These are phyloP conservation scores for Pythium sp. DNA, from an alignment of 352 stramenopile species.

Conservation along the genomic window DNA sequence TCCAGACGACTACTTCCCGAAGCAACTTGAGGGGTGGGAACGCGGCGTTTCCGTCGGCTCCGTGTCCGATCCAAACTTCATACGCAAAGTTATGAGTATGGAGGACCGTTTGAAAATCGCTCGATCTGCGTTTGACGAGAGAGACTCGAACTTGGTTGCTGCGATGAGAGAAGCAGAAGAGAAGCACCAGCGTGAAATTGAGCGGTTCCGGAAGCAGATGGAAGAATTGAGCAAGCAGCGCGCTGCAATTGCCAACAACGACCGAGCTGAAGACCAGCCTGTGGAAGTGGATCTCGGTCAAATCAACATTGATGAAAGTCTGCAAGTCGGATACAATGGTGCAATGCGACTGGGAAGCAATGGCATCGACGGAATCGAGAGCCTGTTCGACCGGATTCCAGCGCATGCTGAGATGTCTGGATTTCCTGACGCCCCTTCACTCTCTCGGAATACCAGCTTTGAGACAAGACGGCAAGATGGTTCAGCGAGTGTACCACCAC, in stretches of 20 bases:
- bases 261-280: slow-evolving; percentile 23
- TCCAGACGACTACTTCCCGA: slow-evolving; percentile 35
- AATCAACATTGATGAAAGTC: slow-evolving; percentile 16
- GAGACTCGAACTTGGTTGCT: slow-evolving; percentile 66
- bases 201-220: slow-evolving; percentile 81
- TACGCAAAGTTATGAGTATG: slow-evolving; percentile 60
- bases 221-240: slow-evolving; percentile 81
- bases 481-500: neutral
- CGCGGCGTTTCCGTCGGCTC: slow-evolving; percentile 66
- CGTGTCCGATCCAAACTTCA: slow-evolving; percentile 44
- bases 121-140: slow-evolving; percentile 56
- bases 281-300: slow-evolving; percentile 14
- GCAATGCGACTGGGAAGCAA: neutral
- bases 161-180: slow-evolving; percentile 78
- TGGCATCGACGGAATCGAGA: neutral
- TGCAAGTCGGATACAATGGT: slow-evolving; percentile 8
- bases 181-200: slow-evolving; percentile 81
- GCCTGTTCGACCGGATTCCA: slow-evolving; percentile 1
- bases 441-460: slow-evolving; percentile 13
- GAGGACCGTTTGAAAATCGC: slow-evolving; percentile 67
- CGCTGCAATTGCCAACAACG: slow-evolving; percentile 42
- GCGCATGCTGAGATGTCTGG: neutral
- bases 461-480: slow-evolving; percentile 8
- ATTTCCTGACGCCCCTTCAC: neutral
- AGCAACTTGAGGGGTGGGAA: slow-evolving; percentile 37